Base-by-base conservation (phyloP, 148 eudicot genomes). In the Camellia sinensis region DNA sequence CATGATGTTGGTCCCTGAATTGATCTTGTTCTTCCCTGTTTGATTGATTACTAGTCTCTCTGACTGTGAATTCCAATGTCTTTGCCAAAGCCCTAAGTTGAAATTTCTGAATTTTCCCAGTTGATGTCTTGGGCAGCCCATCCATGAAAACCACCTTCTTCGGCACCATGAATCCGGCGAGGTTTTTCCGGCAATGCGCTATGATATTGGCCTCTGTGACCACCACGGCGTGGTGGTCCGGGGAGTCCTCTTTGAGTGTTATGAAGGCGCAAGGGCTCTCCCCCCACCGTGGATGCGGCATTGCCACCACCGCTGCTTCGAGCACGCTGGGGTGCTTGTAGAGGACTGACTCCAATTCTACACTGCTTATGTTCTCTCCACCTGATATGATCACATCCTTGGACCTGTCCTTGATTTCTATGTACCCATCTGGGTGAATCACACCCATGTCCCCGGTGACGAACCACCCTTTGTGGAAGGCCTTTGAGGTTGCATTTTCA, bases 351-450 rank as follows among this genome's bases (percentile, higher is more conserved):
- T 94, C 97, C 18, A 94, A 86, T 67, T 92, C 97, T 7, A 90
- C 89, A 48, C 98, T 94, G 78, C 98, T 92, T 10, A 94, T 91
- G 44, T 94, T 94, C 80, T 94, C 98, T 0, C 98, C 98, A 1
- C 98, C 94, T 0, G 98, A 94, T n/a, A 94, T 94, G 5, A 94
- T 94, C 70, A 94, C 92, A 66, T 94, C 98, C 69, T 94, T 94
- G 2, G 86, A 80, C 74, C 98, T 69, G 74, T 92, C 97, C 82
- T 92, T 94, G 29, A 94, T 88, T 73, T 94, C 94, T 2, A 92
- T 8, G 65, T 94, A 90, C 9, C 98, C 98, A 46, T 94, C 97
- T 0, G 87, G 85, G 80, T 94, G 89, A 3, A 94, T 75, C 8
- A 94, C 98, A n/a, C 94, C 98, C 1, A 94, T 85, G 48, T 94